Evolutionary conservation across 2,329 filamentous ascomycete genomes (phyloP).

Genomic region (Arthrobotrys iridis): DNA sequence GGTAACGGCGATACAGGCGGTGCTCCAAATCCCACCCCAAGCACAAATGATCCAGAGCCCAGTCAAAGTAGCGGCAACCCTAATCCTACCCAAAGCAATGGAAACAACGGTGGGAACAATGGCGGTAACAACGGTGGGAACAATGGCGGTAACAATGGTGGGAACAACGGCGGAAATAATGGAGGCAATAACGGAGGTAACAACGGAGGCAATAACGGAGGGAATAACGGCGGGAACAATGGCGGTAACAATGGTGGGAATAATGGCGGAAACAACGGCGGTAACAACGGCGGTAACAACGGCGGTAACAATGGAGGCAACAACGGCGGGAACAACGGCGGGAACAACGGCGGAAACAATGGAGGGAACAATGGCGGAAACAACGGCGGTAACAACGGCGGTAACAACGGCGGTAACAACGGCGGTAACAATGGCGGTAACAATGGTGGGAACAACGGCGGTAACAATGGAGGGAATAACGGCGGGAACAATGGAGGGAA

Average conservation of each 20-base stretch:
- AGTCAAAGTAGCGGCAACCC: constrained; percentile 28
- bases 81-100: constrained; percentile 48
- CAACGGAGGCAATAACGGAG: constrained; percentile 31
- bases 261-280: constrained; percentile 55
- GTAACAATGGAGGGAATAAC: constrained; percentile 34
- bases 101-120: constrained; percentile 29
- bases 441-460: constrained; percentile 32
- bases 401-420: constrained; percentile 8
- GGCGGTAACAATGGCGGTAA: constrained; percentile 13
- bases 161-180: constrained; percentile 40
- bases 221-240: constrained; percentile 52
- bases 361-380: constrained; percentile 44
- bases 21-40: no score
- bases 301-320: constrained; percentile 51
- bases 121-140: constrained; percentile 55
- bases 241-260: constrained; percentile 56
- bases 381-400: constrained; percentile 31
- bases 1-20: no score
- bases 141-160: constrained; percentile 57
- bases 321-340: constrained; percentile 40
- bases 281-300: constrained; percentile 41
- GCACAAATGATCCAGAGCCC: background rate
- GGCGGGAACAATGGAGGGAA: background rate
- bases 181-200: constrained; percentile 43
- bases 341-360: constrained; percentile 30